A percentile compares a stretch with the other conserved stretches of the same genome.
These are phyloP conservation scores for Ochetophila trinervis DNA, from an alignment of 306 rosid species.

Conservation along the genomic window DNA sequence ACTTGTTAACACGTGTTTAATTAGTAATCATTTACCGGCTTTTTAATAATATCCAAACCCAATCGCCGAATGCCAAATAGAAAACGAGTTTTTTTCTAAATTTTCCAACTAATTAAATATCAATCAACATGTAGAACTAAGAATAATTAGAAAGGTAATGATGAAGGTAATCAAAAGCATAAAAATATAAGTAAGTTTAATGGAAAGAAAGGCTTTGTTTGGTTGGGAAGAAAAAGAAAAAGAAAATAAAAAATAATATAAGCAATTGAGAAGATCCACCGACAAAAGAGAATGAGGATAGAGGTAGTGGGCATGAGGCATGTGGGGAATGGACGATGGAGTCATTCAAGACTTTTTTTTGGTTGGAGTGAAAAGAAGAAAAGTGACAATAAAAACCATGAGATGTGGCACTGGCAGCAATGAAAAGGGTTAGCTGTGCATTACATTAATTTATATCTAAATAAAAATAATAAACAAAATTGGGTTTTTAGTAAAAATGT, in stretches of 20 bases:
- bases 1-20: slow-evolving; percentile 3
- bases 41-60: neutral
- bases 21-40: slow-evolving; percentile 4
- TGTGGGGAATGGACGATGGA: slow-evolving; percentile 21
- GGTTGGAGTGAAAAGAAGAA: slow-evolving; percentile 18
- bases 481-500: neutral
- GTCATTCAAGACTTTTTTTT: neutral
- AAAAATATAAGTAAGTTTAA: too few species aligned
- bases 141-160: slow-evolving; percentile 4
- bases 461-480: neutral
- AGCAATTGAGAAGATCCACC: too few species aligned
- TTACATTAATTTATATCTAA: neutral
- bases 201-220: neutral
- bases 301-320: neutral
- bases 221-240: neutral
- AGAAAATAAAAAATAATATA: neutral
- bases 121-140: neutral
- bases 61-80: neutral
- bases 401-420: slow-evolving; percentile 15
- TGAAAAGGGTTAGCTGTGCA: neutral
- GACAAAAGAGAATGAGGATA: too few species aligned
- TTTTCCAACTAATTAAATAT: neutral
- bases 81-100: neutral
- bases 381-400: slow-evolving; percentile 3
- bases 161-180: slow-evolving; percentile 25